Evolutionary conservation across 441 rosid genomes (phyloP).

Genomic region (Gossypium lobatum): DNA sequence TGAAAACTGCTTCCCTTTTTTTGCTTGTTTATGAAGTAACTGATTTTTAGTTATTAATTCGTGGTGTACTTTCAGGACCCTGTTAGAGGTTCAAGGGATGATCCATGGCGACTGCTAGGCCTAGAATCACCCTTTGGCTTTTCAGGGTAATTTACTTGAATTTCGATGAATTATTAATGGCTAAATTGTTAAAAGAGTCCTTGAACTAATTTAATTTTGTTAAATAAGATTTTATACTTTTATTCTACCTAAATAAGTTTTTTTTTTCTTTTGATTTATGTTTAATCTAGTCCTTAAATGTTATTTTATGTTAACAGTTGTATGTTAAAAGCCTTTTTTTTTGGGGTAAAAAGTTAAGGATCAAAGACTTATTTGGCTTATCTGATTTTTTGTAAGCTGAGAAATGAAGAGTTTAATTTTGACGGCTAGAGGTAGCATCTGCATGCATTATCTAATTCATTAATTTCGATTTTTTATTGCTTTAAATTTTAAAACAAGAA

Average conservation of each 20-base stretch:
- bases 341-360: no score
- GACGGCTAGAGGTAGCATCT: not conserved
- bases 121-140: not conserved
- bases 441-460: not conserved
- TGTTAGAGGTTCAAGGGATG: slow-evolving; percentile 1
- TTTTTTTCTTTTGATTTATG: no score
- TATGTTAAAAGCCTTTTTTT: no score
- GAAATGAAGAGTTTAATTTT: not conserved
- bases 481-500: no score
- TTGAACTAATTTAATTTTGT: no score
- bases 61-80: not conserved
- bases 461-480: not conserved
- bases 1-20: not conserved
- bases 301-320: no score
- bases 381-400: not conserved
- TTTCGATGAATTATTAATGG: not conserved
- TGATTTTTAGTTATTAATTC: not conserved
- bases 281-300: no score
- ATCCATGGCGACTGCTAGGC: not conserved
- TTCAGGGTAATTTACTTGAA: not conserved
- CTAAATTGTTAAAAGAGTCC: not conserved
- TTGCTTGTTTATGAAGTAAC: not conserved
- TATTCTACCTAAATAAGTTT: no score
- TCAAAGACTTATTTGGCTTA: no score
- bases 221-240: no score